phyloP scores from a whole-genome alignment of 345 rosid species.

The Balakata baccata region DNA sequence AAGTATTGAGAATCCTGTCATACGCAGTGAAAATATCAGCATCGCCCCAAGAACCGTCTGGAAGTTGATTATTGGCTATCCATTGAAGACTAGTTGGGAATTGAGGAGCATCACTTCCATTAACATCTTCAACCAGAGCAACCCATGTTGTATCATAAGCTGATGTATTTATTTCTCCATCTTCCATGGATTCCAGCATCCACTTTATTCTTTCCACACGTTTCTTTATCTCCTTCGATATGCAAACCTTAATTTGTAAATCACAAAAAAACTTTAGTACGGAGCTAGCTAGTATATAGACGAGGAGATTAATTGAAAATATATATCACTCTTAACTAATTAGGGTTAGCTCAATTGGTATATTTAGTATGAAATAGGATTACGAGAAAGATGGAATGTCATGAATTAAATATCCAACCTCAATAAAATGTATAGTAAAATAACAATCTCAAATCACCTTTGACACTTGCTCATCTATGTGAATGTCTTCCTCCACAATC shows the following conservation, averaged over 20 bases:
- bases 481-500: slow-evolving; percentile 45
- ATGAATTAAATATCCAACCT: too few species aligned
- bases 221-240: slow-evolving; percentile 38
- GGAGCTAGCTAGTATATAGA: too few species aligned
- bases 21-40: slow-evolving; percentile 53
- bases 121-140: slow-evolving; percentile 58
- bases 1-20: slow-evolving; percentile 78
- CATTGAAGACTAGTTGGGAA: slow-evolving; percentile 70
- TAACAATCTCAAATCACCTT: slow-evolving; percentile 29
- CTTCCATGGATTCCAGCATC: slow-evolving; percentile 61
- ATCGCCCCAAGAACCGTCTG: slow-evolving; percentile 97
- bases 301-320: too few species aligned
- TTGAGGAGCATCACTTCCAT: slow-evolving; percentile 55
- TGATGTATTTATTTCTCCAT: slow-evolving; percentile 82
- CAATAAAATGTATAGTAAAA: too few species aligned
- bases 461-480: slow-evolving; percentile 32
- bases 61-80: slow-evolving; percentile 73
- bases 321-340: too few species aligned
- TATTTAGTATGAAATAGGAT: too few species aligned
- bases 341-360: too few species aligned
- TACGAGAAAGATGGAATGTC: too few species aligned
- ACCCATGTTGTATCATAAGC: slow-evolving; percentile 99
- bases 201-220: slow-evolving; percentile 44
- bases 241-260: slow-evolving; percentile 24
- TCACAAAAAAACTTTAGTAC: background rate